Evolutionary conservation across 805 yeast species (phyloP), one percentile per base, ranked within the genome.

Genomic region (Zygoascus ofunaensis): DNA sequence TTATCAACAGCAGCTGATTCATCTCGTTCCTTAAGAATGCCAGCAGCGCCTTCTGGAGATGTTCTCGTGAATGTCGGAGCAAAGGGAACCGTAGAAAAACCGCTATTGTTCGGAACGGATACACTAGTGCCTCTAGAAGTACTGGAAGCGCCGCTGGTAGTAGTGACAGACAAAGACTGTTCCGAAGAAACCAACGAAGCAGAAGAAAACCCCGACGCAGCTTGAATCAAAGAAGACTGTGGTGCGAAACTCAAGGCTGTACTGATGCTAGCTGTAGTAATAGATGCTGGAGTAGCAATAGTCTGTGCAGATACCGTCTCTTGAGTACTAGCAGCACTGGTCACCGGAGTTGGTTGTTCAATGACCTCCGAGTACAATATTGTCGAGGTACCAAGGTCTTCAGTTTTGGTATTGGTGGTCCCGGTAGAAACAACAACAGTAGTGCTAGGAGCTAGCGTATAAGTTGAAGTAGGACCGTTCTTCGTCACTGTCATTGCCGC

Each of bases 101-200:
- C 41, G 23, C 28, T 8, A 14, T 12, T 17, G 15, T 23, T 19
- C 3, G 17, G 41, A 23, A 26, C 32, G 10, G 19, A 14, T 4
- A 10, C 41, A 10, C 28, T 21, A 21, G 24, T 14, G 18, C 18
- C n/a, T 3, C 4, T 26, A 12, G 39, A 18, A 14, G 22, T 37
- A 12, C 18, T 14, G 14, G 26, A 18, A 20, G 28, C 14, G 10
- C 15, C 14, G 17, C 10, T 26, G 14, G 39, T 8, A 19, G 33
- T 20, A 2, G 42, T 35, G 17, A 35, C 19, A 21, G 44, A 10
- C 15, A 39, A 41, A 2, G 32, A 20, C 14, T 39, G 32, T 20
- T 30, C 32, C 22, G 34, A 41, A 4, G 38, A 15, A 34, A 21
- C 18, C 17, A 26, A 33, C n/a, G 40, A 21, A n/a, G 33, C 39